Percentiles rank a stretch among this genome's conserved stretches.
phyloP scores from a whole-genome alignment of 768 basidiomycete genomes.

The Auriculariales sp. region DNA sequence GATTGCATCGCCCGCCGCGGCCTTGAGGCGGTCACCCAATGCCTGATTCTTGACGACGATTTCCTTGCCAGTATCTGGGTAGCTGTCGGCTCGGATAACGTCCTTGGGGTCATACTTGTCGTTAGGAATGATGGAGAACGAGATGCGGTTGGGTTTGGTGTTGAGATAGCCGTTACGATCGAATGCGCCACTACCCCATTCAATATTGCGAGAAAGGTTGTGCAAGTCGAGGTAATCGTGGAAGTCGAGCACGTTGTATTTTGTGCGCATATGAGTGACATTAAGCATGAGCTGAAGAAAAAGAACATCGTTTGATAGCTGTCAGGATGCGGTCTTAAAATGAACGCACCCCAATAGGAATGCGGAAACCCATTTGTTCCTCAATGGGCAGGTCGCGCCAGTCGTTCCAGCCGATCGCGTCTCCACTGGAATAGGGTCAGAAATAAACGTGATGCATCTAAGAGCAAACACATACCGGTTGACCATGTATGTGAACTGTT shows the following conservation, averaged over 20 bases:
- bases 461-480: too few relatives aligned
- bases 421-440: too few relatives aligned
- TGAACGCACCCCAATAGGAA: slow-evolving; percentile 10
- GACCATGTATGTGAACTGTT: slow-evolving; percentile 27
- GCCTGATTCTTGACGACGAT: slow-evolving; percentile 13
- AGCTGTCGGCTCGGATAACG: slow-evolving; percentile 24
- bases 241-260: slow-evolving; percentile 25
- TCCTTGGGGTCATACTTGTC: slow-evolving; percentile 23
- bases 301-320: slow-evolving; percentile 22
- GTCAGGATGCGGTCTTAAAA: slow-evolving; percentile 11
- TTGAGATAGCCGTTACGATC: slow-evolving; percentile 20
- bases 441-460: too few relatives aligned
- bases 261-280: slow-evolving; percentile 23
- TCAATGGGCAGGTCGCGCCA: slow-evolving; percentile 24
- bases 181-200: slow-evolving; percentile 26
- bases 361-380: slow-evolving; percentile 14
- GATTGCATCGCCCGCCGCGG: slow-evolving; percentile 10
- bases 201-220: slow-evolving; percentile 17
- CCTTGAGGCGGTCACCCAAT: slow-evolving; percentile 11
- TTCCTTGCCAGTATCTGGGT: slow-evolving; percentile 8
- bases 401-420: too few relatives aligned
- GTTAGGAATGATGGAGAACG: slow-evolving; percentile 22
- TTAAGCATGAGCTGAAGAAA: slow-evolving; percentile 27
- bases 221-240: slow-evolving; percentile 30
- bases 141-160: slow-evolving; percentile 13